Base-by-base conservation (phyloP, 495 filamentous ascomycete genomes). In the Penicillium coprophilum region DNA sequence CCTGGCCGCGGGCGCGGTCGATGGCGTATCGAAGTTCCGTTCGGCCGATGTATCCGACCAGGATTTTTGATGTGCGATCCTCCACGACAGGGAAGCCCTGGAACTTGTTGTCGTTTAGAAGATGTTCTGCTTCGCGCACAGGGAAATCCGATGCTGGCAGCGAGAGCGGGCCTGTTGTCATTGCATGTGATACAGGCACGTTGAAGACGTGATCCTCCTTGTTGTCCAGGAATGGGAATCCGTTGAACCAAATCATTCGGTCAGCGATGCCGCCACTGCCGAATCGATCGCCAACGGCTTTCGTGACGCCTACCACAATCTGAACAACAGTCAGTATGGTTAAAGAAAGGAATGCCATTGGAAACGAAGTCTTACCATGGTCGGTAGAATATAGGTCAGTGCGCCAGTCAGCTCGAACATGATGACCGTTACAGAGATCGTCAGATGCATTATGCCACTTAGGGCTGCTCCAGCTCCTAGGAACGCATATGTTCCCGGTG, bases 211-310 rank as follows among this genome's bases (percentile, higher is more conserved):
- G 94, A 50, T 97, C 95, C 73, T 97, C 95, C 69, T 98, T 98
- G 72, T 91, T 96, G 73, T 98, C 94, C 4, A 98, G 81, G 77
- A 96, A 97, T 0, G 94, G 94, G 66, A 97, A 97, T 17, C 94
- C 94, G 65, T 90, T 98, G 78, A 97, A 96, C 92, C 92, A 97
- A 58, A 98, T 98, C 90, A 96, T 96, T 57, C 94, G 87, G 71
- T 98, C 94, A 12, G 94, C 94, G 53, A 98, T 97, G 30, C 94
- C 94, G 5, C 95, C 94, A 64, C 95, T 96, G 23, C 92, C 90
- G 66, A 96, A 96, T 17, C 92, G 82, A 54, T 96, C 90, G 46
- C 90, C 84, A 57, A 98, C 88, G 10, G 91, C 90, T 78, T 98
- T 98, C 53, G 95, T 97, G 41, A 97, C 87, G 24, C 94, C 94